Conservation (phyloP, 345 rosid genomes). For the Crucihimalaya himalaica region DNA sequence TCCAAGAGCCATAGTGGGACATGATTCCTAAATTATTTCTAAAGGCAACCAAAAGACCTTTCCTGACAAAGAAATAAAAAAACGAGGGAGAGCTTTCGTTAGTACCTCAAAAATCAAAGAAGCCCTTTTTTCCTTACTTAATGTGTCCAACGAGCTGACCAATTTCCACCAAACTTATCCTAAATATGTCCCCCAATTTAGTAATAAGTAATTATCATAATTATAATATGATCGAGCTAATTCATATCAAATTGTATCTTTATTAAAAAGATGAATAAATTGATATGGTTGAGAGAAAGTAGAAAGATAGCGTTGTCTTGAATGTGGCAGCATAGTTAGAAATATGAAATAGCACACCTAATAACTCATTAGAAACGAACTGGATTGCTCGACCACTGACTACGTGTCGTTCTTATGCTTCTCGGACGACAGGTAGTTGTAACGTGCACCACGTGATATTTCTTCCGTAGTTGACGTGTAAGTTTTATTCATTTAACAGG, state of each 20-base stretch:
- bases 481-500: no score
- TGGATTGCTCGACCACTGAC: slow-evolving; percentile 20
- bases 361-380: slow-evolving; percentile 18
- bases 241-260: neutral
- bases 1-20: neutral
- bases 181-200: slow-evolving; percentile 29
- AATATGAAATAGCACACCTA: slow-evolving; percentile 22
- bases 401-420: slow-evolving; percentile 41
- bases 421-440: slow-evolving; percentile 42
- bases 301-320: slow-evolving; percentile 40
- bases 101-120: slow-evolving; percentile 41
- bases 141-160: slow-evolving; percentile 45
- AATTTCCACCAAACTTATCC: slow-evolving; percentile 41
- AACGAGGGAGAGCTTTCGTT: slow-evolving; percentile 11
- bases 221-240: neutral
- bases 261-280: neutral
- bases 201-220: neutral
- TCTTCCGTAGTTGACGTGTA: slow-evolving; percentile 6
- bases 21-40: neutral
- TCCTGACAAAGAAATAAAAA: neutral
- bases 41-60: slow-evolving; percentile 25
- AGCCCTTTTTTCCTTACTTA: slow-evolving; percentile 34
- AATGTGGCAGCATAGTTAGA: slow-evolving; percentile 30
- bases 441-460: slow-evolving; percentile 26
- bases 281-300: slow-evolving; percentile 41